These are phyloP conservation scores for Lepidium africanum DNA, from an alignment of 345 rosid genomes.

Conservation along the genomic window DNA sequence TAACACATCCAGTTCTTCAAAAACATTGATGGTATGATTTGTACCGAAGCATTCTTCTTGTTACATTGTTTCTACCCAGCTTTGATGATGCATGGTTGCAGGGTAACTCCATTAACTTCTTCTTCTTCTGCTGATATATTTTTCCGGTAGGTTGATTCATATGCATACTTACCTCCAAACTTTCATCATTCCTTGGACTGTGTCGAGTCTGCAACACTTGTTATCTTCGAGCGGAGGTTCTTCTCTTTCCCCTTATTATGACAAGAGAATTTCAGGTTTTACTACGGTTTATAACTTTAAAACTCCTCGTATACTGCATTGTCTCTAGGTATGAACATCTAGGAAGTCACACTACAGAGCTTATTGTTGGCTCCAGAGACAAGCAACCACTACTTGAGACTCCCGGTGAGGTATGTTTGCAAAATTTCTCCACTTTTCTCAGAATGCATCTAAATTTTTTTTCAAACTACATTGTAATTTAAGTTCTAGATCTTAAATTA, in stretches of 20 bases:
- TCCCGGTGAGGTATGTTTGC: slow-evolving; percentile 67
- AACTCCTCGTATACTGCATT: background rate
- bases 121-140: slow-evolving; percentile 1
- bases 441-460: background rate
- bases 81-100: background rate
- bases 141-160: slow-evolving; percentile 67
- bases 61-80: background rate
- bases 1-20: slow-evolving; percentile 37
- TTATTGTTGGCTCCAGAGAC: slow-evolving; percentile 64
- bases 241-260: background rate
- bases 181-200: slow-evolving; percentile 50
- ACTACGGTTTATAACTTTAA: background rate
- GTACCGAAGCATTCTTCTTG: background rate
- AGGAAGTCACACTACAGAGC: slow-evolving; percentile 49
- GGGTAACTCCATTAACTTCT: background rate
- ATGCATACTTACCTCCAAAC: slow-evolving; percentile 78
- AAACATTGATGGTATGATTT: slow-evolving; percentile 44
- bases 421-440: background rate
- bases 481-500: background rate
- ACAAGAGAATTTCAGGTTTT: background rate
- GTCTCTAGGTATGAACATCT: slow-evolving; percentile 48
- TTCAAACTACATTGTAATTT: background rate
- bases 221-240: slow-evolving; percentile 67
- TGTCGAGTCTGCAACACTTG: slow-evolving; percentile 56
- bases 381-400: slow-evolving; percentile 86